Conservation (phyloP, 2,329 filamentous ascomycete species). For the Domatiomyces globalis region DNA sequence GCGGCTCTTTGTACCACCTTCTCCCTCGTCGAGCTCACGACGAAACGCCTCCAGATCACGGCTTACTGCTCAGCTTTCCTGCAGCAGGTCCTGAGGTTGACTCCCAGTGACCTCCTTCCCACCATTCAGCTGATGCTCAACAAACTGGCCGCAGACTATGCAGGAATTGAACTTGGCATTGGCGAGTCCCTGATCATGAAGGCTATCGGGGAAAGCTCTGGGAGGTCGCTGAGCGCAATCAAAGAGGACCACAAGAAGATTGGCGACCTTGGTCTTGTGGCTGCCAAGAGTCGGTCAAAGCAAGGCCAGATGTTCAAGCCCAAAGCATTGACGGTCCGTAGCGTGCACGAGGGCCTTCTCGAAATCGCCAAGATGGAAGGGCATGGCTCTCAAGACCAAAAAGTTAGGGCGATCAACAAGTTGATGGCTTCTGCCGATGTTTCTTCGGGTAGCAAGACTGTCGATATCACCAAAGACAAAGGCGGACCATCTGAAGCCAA, state of each 20-base stretch:
- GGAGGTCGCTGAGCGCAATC: constrained; percentile 73
- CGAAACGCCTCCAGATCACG: constrained; percentile 75
- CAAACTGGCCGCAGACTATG: constrained; percentile 91
- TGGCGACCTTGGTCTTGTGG: constrained; percentile 84
- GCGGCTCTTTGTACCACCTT: constrained; percentile 90
- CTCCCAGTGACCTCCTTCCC: constrained; percentile 71
- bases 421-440: constrained; percentile 81
- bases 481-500: constrained; percentile 91
- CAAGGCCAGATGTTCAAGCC: constrained; percentile 98
- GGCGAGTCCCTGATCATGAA: constrained; percentile 98
- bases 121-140: constrained; percentile 95
- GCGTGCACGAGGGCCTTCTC: constrained; percentile 78
- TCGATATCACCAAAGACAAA: constrained; percentile 85
- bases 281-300: constrained; percentile 85
- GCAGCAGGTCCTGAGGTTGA: constrained; percentile 83
- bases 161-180: constrained; percentile 93
- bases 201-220: constrained; percentile 86
- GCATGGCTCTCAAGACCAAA: constrained; percentile 74
- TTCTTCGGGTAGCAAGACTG: constrained; percentile 51
- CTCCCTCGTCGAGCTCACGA: constrained; percentile 86
- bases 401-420: constrained; percentile 93
- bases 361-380: constrained; percentile 76
- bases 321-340: constrained; percentile 71
- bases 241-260: constrained; percentile 94
- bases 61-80: constrained; percentile 84